These are phyloP conservation scores for Lithohypha guttulata DNA, from an alignment of 2,329 filamentous ascomycete species.

Conservation along the genomic window DNA sequence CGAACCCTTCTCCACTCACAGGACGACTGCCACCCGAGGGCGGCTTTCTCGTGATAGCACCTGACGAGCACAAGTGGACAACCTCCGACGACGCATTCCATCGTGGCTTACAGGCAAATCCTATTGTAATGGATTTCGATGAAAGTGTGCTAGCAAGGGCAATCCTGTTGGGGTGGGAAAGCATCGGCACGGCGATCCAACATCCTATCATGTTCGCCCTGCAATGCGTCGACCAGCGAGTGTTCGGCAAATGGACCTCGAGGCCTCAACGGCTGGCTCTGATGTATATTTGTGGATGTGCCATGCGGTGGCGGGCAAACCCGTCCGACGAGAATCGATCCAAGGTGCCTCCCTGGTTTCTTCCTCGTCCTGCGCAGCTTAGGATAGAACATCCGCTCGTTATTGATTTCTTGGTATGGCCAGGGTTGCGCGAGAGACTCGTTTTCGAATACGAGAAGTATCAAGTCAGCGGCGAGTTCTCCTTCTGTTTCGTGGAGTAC, in stretches of 20 bases:
- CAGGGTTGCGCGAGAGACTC: slow-evolving; percentile 17
- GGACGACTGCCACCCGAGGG: slow-evolving; percentile 11
- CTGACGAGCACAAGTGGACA: slow-evolving; percentile 19
- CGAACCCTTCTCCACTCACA: slow-evolving; percentile 16
- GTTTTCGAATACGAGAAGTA: slow-evolving; percentile 21
- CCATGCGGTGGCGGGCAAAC: slow-evolving; percentile 17
- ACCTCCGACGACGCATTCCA: slow-evolving; percentile 18
- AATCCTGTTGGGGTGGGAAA: slow-evolving; percentile 19
- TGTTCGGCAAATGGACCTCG: slow-evolving; percentile 20
- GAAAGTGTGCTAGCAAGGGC: slow-evolving; percentile 10
- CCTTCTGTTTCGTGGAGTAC: slow-evolving; percentile 17
- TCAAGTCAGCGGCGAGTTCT: slow-evolving; percentile 16
- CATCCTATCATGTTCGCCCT: slow-evolving; percentile 18
- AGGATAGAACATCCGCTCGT: slow-evolving; percentile 20
- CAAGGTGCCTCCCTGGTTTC: slow-evolving; percentile 13
- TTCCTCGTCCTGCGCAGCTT: slow-evolving; percentile 16
- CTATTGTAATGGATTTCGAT: slow-evolving; percentile 17
- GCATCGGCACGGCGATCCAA: slow-evolving; percentile 14
- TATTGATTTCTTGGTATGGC: slow-evolving; percentile 20
- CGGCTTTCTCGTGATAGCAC: slow-evolving; percentile 10
- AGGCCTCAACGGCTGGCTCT: slow-evolving; percentile 18
- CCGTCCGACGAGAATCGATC: slow-evolving; percentile 18
- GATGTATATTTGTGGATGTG: slow-evolving; percentile 20
- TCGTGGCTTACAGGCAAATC: slow-evolving; percentile 9
- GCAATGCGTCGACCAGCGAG: slow-evolving; percentile 17